phyloP scores from a whole-genome alignment of 2,329 filamentous ascomycete genomes.

The Fusarium nurragi region DNA sequence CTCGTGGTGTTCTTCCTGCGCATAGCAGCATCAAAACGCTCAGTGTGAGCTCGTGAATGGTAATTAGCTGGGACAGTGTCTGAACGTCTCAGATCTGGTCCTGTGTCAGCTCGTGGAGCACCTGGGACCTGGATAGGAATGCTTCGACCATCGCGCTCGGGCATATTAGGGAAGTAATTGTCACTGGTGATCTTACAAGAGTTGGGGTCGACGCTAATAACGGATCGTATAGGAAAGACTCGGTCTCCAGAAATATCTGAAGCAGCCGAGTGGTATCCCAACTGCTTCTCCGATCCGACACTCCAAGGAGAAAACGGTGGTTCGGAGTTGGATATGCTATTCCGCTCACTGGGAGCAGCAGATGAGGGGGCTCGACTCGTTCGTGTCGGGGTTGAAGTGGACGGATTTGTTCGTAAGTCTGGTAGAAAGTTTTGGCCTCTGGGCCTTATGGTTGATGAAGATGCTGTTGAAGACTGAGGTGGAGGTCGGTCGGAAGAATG shows the following conservation, averaged over 20 bases:
- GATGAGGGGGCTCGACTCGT: slow-evolving; percentile 27
- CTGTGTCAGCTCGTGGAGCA: slow-evolving; percentile 45
- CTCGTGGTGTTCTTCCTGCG: slow-evolving; percentile 50
- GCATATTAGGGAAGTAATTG: slow-evolving; percentile 51
- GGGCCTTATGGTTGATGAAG: slow-evolving; percentile 20
- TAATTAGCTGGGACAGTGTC: slow-evolving; percentile 42
- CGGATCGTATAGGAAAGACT: slow-evolving; percentile 85
- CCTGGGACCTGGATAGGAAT: slow-evolving; percentile 46
- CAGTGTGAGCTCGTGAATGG: slow-evolving; percentile 30
- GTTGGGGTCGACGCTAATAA: slow-evolving; percentile 74
- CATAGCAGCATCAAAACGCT: slow-evolving; percentile 29
- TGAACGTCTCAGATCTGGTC: slow-evolving; percentile 41
- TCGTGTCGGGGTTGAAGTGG: slow-evolving; percentile 15
- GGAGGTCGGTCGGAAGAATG: slow-evolving; percentile 2
- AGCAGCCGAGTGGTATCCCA: slow-evolving; percentile 44
- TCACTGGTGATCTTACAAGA: slow-evolving; percentile 53
- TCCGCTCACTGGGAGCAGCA: slow-evolving; percentile 32
- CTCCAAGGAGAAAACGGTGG: slow-evolving; percentile 54
- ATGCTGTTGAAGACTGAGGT: slow-evolving; percentile 24
- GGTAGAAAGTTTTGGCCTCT: neutral
- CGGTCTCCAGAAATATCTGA: slow-evolving; percentile 62
- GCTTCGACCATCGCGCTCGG: slow-evolving; percentile 47
- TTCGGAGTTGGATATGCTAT: slow-evolving; percentile 33
- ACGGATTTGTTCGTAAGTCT: slow-evolving; percentile 6
- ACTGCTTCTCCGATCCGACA: slow-evolving; percentile 54